Evolutionary conservation across 2,329 filamentous ascomycete genomes (phyloP).

Genomic region (Exophiala phaeomuriformis): DNA sequence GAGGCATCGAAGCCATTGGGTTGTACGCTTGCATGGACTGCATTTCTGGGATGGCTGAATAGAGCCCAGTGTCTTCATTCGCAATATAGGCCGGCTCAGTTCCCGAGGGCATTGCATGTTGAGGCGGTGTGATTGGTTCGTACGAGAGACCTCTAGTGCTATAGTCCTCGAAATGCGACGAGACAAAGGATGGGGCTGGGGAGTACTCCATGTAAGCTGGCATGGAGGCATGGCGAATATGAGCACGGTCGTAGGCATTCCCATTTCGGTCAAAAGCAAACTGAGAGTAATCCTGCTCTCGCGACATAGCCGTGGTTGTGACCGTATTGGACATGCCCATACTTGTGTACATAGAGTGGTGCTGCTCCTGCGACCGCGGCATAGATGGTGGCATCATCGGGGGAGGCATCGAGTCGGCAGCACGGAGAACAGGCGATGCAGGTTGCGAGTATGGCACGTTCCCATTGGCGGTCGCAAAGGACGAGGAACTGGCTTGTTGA

Average conservation of each 20-base stretch:
- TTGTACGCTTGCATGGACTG: conserved; percentile 69
- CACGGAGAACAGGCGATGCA: conserved; percentile 80
- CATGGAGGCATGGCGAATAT: conserved; percentile 97
- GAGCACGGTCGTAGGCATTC: conserved; percentile 70
- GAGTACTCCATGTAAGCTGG: conserved; percentile 97
- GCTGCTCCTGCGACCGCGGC: conserved; percentile 54
- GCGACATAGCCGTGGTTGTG: conserved; percentile 67
- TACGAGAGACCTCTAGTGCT: conserved; percentile 93
- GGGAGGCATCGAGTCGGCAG: conserved; percentile 89
- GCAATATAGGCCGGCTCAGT: conserved; percentile 94
- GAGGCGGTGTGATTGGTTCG: conserved; percentile 92
- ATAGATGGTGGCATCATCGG: conserved; percentile 68
- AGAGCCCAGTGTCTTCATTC: conserved; percentile 93
- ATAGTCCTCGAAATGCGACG: conserved; percentile 98
- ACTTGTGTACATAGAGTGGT: conserved; percentile 62
- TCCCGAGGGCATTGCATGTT: conserved; percentile 73
- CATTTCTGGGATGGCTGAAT: conserved; percentile 89
- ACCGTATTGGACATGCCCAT: conserved; percentile 64
- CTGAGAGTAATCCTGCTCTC: conserved; percentile 74
- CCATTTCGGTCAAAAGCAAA: conserved; percentile 90
- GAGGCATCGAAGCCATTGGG: conserved; percentile 83
- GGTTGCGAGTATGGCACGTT: conserved; percentile 64
- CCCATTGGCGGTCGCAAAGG: conserved; percentile 75
- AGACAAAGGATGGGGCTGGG: conserved; percentile 92
- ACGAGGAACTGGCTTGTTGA: conserved; percentile 96